Conservation (phyloP, 2,329 filamentous ascomycete genomes). For the Verticillium tricorpus region DNA sequence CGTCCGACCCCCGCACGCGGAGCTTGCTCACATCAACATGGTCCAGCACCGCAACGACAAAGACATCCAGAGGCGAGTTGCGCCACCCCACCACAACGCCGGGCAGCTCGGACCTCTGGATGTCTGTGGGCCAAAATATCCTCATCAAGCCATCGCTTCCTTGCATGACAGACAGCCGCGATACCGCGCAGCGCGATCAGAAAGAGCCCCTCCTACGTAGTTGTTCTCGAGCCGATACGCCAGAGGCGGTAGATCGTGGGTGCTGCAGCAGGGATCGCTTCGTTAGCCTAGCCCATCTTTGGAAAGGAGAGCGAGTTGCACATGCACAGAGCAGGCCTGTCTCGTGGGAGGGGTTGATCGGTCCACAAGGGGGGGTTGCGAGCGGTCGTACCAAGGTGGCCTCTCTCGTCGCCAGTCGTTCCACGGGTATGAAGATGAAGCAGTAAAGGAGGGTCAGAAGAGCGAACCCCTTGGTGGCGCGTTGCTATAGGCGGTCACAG, state of each 20-base stretch:
- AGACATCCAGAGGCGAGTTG: slow-evolving; percentile 85
- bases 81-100: slow-evolving; percentile 94
- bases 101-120: slow-evolving; percentile 63
- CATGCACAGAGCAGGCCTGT: not conserved
- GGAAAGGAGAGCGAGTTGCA: not conserved
- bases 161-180: slow-evolving; percentile 51
- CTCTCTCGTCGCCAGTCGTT: slow-evolving; percentile 76
- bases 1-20: not conserved
- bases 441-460: slow-evolving; percentile 82
- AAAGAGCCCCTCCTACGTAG: slow-evolving; percentile 92
- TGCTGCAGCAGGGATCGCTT: slow-evolving; percentile 51
- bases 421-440: slow-evolving; percentile 76
- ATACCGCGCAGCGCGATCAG: slow-evolving; percentile 41
- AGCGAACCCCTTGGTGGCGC: slow-evolving; percentile 80
- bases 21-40: slow-evolving; percentile 71
- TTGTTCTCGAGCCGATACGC: slow-evolving; percentile 93
- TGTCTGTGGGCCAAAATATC: slow-evolving; percentile 96
- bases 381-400: slow-evolving; percentile 64
- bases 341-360: slow-evolving; percentile 1
- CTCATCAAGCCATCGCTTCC: slow-evolving; percentile 88
- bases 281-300: slow-evolving; percentile 13
- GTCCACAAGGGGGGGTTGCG: slow-evolving; percentile 2
- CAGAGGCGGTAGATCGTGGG: slow-evolving; percentile 70
- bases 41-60: slow-evolving; percentile 84
- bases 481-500: slow-evolving; percentile 52